Evolutionary conservation across 75 land plant species (phyloP).

Genomic region (Gnetum montanum): DNA sequence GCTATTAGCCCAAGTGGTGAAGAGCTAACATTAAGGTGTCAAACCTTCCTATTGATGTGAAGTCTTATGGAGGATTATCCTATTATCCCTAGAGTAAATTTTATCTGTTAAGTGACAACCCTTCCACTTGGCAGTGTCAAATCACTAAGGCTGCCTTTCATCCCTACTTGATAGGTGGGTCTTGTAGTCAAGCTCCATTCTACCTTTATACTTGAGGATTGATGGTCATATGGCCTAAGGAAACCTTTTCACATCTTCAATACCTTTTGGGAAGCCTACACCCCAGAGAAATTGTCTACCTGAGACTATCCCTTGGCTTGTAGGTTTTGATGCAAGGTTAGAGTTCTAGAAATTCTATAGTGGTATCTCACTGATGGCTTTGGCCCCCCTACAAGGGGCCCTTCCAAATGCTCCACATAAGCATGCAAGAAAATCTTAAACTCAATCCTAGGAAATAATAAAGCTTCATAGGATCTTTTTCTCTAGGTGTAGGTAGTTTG

Average conservation of each 20-base stretch:
- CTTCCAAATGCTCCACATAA: neutral
- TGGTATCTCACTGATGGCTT: neutral
- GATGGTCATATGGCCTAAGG: neutral
- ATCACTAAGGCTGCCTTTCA: no score
- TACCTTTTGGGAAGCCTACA: neutral
- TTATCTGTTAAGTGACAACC: no score
- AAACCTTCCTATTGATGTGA: no score
- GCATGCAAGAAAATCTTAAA: no score
- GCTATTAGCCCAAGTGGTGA: no score
- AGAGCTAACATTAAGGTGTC: no score
- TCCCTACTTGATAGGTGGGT: no score
- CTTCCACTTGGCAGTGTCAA: no score
- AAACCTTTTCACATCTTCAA: neutral
- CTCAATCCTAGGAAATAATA: neutral
- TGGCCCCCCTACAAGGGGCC: neutral
- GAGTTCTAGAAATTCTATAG: neutral
- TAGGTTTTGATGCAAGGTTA: neutral
- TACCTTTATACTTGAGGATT: no score
- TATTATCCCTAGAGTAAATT: no score
- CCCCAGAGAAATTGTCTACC: neutral
- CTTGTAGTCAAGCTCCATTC: no score
- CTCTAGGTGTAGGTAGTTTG: neutral
- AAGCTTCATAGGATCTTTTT: neutral
- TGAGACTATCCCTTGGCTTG: neutral
- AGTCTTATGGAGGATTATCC: no score